Evolutionary conservation across 164 flowering plant genomes (phyloP).

Genomic region (Tetrastigma voinierianum): DNA sequence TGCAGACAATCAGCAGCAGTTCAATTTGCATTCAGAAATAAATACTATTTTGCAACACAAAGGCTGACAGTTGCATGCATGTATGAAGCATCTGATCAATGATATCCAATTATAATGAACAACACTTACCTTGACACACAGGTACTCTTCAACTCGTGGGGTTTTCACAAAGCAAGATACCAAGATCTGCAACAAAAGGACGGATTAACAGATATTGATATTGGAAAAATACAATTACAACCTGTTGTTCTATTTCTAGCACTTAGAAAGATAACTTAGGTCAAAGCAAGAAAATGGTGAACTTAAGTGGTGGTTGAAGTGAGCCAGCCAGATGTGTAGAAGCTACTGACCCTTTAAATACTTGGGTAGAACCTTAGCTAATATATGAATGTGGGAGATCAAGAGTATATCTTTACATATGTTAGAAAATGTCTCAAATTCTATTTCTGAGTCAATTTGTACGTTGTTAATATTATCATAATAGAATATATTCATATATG

Average conservation of each 20-base stretch:
- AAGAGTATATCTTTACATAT: not conserved
- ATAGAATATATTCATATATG: too few relatives aligned
- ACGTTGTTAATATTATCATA: too few relatives aligned
- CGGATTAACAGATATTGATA: not conserved
- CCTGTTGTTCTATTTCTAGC: too few relatives aligned
- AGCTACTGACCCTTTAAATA: not conserved
- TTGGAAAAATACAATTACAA: too few relatives aligned
- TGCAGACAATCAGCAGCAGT: too few relatives aligned
- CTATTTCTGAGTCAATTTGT: too few relatives aligned
- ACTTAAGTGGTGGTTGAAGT: not conserved
- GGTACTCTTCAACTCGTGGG: slow-evolving; percentile 85
- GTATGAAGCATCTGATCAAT: too few relatives aligned
- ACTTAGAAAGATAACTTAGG: not conserved
- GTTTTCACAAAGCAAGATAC: slow-evolving; percentile 98
- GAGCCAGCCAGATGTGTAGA: not conserved
- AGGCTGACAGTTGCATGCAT: too few relatives aligned
- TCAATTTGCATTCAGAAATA: too few relatives aligned
- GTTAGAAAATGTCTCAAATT: too few relatives aligned
- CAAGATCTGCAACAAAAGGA: slow-evolving; percentile 57
- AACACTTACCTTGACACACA: slow-evolving; percentile 80
- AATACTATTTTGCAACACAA: too few relatives aligned
- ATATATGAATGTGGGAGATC: not conserved
- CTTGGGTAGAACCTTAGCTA: not conserved
- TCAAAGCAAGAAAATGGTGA: not conserved
- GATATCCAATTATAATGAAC: not conserved